Base-by-base conservation (phyloP, 2,329 filamentous ascomycete species). In the Penicillium sp. region DNA sequence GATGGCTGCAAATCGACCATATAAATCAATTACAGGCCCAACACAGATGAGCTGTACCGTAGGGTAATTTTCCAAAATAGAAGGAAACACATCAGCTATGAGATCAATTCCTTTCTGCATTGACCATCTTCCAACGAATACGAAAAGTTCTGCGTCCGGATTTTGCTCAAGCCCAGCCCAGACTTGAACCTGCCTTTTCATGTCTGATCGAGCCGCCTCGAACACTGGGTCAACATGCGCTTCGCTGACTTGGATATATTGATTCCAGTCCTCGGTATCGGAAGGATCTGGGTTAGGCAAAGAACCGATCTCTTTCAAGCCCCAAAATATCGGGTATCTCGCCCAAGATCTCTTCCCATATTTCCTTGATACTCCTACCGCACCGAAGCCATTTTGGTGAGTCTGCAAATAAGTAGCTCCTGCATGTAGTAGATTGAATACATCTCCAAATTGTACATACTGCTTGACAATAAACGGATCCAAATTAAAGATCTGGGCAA, bases 71-170 rank as follows among this genome's bases (percentile, higher is more conserved):
- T 85, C 82, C n/a, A 85, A 72, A 24, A 86, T 74, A 20, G 77
- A 76, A 14, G 83, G 82, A 65, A 85, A 84, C 49, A 85, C 81
- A 60, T 86, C 83, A 14, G 83, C 83, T 62, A 86, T 85, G 54
- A 86, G 70, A 65, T 86, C 83, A 52, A 86, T 77, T 60, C 83
- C 83, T 68, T 86, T 86, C 64, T 86, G 83, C 74, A 83, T 79
- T 18, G 79, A 82, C 83, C 83, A 86, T 51, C 83, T 79, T 52
- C 83, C 83, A 35, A 86, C 83, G 63, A 86, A 86, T n/a, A 85
- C 82, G 61, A 86, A 83, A 4, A 86, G 74, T 54, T 86, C 81
- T 2, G 83, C 83, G n/a, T 80, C 74, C 2, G 81, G 78, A 62
- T 83, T 76, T 52, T 81, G 74, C 6, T 83, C 75, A 2, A 86